These are phyloP conservation scores for Penicillium sp. DNA, from an alignment of 2,329 filamentous ascomycete genomes.

Conservation along the genomic window DNA sequence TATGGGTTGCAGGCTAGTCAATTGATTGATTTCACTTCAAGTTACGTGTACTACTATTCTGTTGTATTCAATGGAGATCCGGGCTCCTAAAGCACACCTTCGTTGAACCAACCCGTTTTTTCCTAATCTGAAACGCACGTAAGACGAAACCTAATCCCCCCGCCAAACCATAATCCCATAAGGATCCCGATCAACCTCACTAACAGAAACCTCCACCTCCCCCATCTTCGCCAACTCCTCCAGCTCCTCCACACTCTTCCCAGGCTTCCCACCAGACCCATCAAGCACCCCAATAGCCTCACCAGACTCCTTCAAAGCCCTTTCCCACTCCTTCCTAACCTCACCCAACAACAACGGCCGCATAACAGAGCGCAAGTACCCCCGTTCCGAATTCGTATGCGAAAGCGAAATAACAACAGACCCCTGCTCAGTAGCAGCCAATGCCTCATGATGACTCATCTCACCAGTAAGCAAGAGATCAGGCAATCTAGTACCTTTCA, in stretches of 20 bases:
- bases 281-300: constrained; percentile 36
- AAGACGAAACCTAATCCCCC: not conserved
- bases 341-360: constrained; percentile 59
- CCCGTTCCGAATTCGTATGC: constrained; percentile 89
- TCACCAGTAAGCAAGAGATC: constrained; percentile 89
- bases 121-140: not conserved
- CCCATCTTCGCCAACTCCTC: constrained; percentile 51
- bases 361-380: constrained; percentile 71
- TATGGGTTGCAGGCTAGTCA: not conserved
- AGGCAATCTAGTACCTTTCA: constrained; percentile 60
- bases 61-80: too few species aligned
- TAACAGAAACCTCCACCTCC: constrained; percentile 65
- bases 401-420: constrained; percentile 80
- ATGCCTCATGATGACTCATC: constrained; percentile 85
- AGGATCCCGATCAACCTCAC: constrained; percentile 78
- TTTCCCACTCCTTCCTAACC: constrained; percentile 56
- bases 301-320: constrained; percentile 34
- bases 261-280: constrained; percentile 23
- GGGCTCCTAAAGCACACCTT: not conserved
- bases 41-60: not conserved
- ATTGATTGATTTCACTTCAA: not conserved
- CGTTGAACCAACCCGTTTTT: not conserved
- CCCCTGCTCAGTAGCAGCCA: constrained; percentile 79
- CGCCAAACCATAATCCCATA: constrained; percentile 65
- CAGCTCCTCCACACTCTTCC: constrained; percentile 41